Base-by-base conservation (phyloP, 2,329 filamentous ascomycete species). In the Sporothrix variecibatus region DNA sequence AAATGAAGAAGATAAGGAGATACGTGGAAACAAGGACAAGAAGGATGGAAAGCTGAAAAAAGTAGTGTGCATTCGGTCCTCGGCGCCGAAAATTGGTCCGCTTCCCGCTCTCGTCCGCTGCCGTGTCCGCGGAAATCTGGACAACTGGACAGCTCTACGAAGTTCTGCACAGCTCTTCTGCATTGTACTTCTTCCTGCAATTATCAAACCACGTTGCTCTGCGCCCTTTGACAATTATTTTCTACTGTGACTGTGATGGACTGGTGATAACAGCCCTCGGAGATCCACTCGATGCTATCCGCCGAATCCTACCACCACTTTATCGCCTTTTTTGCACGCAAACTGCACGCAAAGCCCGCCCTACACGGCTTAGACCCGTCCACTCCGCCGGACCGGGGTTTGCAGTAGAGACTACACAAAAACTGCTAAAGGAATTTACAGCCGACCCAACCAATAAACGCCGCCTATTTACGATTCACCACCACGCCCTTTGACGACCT, bases 401-500 rank as follows among this genome's bases (percentile, higher is more conserved):
- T 58, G 51, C 51, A 43, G 34, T 20, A 51, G 43, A 49, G 17
- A 20, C 49, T 2, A 53, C 9, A 23, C 23, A 53, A 23, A n/a
- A 9, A 9, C 51, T 9, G 51, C 23, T 28, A 9, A 8, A 28
- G 51, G 51, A 7, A 60, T 28, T 34, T 34, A 15, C 56, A 60
- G 56, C 28, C 56, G 56, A 34, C 4, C 26, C 11, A 40, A 17
- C 65, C 65, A 69, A 69, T 69, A 17, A 69, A 17, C 43, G 40
- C 34, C 65, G 23, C 15, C 26, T 17, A 69, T 69, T 69, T 38
- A n/a, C 43, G 20, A 49, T 34, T 68, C 43, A 53, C 65, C 28
- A 68, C 26, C 17, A 34, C 65, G 65, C 65, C 65, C 20, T 69
- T 69, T 69, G 65, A 53, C 65, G 43, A 31, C 40, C 64, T 2